These are phyloP conservation scores for Podaxis sp. DNA, from an alignment of 768 basidiomycete genomes.

Conservation along the genomic window DNA sequence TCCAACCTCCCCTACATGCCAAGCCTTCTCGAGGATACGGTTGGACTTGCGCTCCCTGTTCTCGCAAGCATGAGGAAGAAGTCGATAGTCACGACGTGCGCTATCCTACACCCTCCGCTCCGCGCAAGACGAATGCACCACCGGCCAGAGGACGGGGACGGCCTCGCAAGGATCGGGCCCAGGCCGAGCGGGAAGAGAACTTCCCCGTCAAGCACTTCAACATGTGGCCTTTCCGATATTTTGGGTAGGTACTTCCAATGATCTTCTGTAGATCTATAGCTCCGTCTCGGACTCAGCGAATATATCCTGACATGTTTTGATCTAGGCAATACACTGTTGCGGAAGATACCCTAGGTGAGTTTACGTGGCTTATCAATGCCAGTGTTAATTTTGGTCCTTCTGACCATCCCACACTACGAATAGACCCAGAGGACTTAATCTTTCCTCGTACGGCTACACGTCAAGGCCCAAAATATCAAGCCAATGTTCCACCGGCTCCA, in stretches of 20 bases:
- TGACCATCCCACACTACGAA: conserved; percentile 23
- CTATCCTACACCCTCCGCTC: conserved; percentile 45
- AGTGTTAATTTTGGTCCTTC: not conserved
- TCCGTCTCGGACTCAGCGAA: conserved; percentile 12
- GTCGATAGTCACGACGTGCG: conserved; percentile 76
- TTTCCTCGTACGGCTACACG: conserved; percentile 92
- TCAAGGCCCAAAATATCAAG: conserved; percentile 88
- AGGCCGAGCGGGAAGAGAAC: conserved; percentile 77
- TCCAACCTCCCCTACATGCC: conserved; percentile 84
- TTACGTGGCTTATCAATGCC: not conserved
- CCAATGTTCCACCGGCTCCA: conserved; percentile 48
- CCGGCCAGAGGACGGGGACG: conserved; percentile 71
- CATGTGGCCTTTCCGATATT: conserved; percentile 96
- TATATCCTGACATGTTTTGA: conserved; percentile 12
- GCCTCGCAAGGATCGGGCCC: conserved; percentile 71
- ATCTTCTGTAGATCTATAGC: conserved; percentile 6
- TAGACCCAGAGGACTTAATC: conserved; percentile 96
- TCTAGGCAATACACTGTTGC: conserved; percentile 84
- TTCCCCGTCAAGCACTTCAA: conserved; percentile 81
- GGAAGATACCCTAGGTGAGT: conserved; percentile 84
- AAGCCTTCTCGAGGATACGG: conserved; percentile 97
- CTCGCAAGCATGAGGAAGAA: conserved; percentile 82
- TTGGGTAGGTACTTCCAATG: conserved; percentile 65
- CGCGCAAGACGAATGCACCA: conserved; percentile 68
- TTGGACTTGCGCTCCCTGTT: conserved; percentile 96